These are phyloP conservation scores for Podospora appendiculata DNA, from an alignment of 495 filamentous ascomycete species.

Conservation along the genomic window DNA sequence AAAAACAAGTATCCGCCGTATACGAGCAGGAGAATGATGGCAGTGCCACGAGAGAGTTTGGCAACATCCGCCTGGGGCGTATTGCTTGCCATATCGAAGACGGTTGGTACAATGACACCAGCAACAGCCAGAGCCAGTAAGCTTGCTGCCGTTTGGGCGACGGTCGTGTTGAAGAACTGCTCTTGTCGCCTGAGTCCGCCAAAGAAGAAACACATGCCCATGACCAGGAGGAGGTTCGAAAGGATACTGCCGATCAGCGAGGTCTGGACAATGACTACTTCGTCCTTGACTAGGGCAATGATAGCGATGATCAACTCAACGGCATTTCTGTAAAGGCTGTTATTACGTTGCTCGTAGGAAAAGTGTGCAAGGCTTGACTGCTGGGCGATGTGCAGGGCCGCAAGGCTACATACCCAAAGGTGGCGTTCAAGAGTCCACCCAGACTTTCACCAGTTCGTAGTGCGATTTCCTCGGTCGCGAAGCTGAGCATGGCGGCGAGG, in stretches of 20 bases:
- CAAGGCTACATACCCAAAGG: constrained; percentile 59
- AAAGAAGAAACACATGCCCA: constrained; percentile 92
- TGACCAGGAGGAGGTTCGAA: constrained; percentile 83
- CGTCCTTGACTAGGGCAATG: constrained; percentile 61
- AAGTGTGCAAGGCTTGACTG: too few species aligned
- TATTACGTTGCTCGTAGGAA: too few species aligned
- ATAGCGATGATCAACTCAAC: constrained; percentile 89
- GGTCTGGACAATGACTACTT: constrained; percentile 86
- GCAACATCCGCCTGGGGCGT: constrained; percentile 36
- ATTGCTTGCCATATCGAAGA: constrained; percentile 51
- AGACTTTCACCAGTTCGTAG: constrained; percentile 77
- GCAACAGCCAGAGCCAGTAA: constrained; percentile 73
- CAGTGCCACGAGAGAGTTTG: constrained; percentile 60
- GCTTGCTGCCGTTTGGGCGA: constrained; percentile 86
- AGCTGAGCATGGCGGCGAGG: constrained; percentile 80
- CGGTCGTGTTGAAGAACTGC: constrained; percentile 86
- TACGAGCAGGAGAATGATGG: constrained; percentile 67
- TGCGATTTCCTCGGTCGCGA: constrained; percentile 85
- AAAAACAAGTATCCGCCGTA: constrained; percentile 75
- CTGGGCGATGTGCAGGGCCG: too few species aligned
- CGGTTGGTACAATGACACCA: constrained; percentile 81
- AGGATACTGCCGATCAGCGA: constrained; percentile 87
- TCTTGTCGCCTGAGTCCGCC: constrained; percentile 73
- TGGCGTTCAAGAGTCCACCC: constrained; percentile 80
- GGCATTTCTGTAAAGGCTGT: constrained; percentile 53